Evolutionary conservation across 257 asterid genomes (phyloP).

Genomic region (Fraxinus pennsylvanica): DNA sequence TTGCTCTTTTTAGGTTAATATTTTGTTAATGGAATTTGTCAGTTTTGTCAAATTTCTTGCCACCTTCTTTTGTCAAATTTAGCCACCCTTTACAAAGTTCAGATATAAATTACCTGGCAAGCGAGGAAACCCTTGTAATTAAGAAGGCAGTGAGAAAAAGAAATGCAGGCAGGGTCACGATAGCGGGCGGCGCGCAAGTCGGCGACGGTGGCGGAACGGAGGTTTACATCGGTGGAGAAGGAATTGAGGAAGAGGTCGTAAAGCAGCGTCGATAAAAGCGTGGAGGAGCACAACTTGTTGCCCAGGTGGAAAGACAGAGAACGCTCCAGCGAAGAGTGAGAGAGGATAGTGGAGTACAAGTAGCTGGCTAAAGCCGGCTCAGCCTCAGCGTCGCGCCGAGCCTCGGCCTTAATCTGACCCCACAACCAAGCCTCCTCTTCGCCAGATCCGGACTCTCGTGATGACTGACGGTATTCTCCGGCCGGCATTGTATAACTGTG

Average conservation of each 20-base stretch:
- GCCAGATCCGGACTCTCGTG: conserved; percentile 43
- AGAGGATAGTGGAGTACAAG: conserved; percentile 74
- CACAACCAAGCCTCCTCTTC: conserved; percentile 75
- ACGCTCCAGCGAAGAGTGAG: conserved; percentile 84
- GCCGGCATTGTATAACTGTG: conserved; percentile 52
- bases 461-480: conserved; percentile 52
- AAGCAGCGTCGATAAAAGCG: conserved; percentile 79
- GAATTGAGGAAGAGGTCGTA: conserved; percentile 75
- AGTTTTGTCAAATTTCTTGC: too few species aligned
- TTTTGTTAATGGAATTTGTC: too few species aligned
- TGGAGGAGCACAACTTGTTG: conserved; percentile 87
- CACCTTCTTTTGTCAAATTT: too few species aligned
- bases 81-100: neutral
- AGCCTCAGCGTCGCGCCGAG: conserved; percentile 76
- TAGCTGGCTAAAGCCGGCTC: conserved; percentile 92
- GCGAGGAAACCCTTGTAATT: conserved; percentile 77
- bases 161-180: conserved; percentile 71
- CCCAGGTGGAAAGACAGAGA: conserved; percentile 85
- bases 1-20: too few species aligned
- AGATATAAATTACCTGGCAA: conserved; percentile 46
- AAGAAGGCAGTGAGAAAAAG: conserved; percentile 68
- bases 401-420: conserved; percentile 74
- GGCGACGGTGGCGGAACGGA: conserved; percentile 78
- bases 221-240: conserved; percentile 64
- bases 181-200: conserved; percentile 62